These are phyloP conservation scores for Cephalotrichum gorgonifer DNA, from an alignment of 2,329 filamentous ascomycete species.

Conservation along the genomic window DNA sequence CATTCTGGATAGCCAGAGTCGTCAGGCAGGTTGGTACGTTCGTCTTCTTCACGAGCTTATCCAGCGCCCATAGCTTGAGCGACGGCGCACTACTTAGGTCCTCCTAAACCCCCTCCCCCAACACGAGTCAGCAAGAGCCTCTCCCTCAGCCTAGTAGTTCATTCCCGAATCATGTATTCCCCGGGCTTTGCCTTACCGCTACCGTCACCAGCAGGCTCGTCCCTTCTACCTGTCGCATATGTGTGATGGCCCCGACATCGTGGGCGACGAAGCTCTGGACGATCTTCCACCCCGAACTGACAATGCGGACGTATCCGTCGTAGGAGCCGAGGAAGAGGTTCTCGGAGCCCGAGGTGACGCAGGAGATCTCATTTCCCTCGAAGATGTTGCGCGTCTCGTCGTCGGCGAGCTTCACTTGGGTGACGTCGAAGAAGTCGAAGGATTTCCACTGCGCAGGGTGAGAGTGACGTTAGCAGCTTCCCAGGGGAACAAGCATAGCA, in stretches of 20 bases:
- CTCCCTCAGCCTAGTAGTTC: too few species aligned
- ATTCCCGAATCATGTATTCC: not conserved
- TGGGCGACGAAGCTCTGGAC: slow-evolving; percentile 80
- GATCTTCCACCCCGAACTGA: slow-evolving; percentile 80
- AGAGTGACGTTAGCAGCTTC: not conserved
- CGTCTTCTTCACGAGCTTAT: slow-evolving; percentile 89
- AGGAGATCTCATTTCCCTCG: slow-evolving; percentile 74
- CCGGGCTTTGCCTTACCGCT: slow-evolving; percentile 30
- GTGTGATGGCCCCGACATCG: slow-evolving; percentile 68
- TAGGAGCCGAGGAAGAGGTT: slow-evolving; percentile 81
- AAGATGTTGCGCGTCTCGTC: slow-evolving; percentile 70
- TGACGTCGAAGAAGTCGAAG: slow-evolving; percentile 98
- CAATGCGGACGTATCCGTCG: slow-evolving; percentile 78
- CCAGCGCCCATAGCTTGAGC: slow-evolving; percentile 94
- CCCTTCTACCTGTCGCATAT: slow-evolving; percentile 85
- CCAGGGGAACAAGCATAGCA: not conserved
- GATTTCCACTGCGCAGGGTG: slow-evolving; percentile 83
- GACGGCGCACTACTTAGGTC: slow-evolving; percentile 80
- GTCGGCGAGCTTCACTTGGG: slow-evolving; percentile 68
- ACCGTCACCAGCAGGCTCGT: slow-evolving; percentile 80
- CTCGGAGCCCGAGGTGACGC: slow-evolving; percentile 75
- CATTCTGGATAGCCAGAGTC: slow-evolving; percentile 78
- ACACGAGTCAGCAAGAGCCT: not conserved
- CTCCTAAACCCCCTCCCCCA: slow-evolving; percentile 49
- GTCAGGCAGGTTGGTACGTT: slow-evolving; percentile 81